A percentile compares a stretch with the other conserved stretches of the same genome.
These are phyloP conservation scores for Cudoniella acicularis DNA, from an alignment of 495 filamentous ascomycete genomes.

Conservation along the genomic window DNA sequence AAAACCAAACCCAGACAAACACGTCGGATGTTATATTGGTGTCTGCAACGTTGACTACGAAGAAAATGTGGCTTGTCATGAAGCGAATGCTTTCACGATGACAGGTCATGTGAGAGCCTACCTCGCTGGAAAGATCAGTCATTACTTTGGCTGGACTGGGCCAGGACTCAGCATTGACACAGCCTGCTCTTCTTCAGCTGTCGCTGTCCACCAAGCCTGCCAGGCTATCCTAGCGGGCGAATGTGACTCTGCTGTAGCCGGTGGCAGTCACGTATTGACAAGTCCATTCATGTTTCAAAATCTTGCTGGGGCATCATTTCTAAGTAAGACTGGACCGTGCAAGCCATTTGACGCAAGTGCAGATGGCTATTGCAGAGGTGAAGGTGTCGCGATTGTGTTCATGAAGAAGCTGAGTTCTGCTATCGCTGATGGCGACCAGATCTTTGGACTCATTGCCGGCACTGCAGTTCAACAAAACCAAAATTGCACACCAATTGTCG, in stretches of 20 bases:
- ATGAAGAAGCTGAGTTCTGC: conserved; percentile 59
- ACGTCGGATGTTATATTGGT: conserved; percentile 2
- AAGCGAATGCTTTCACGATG: conserved; percentile 26
- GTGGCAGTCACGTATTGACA: conserved; percentile 10
- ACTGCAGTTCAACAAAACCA: conserved; percentile 60
- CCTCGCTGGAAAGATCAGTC: conserved; percentile 56
- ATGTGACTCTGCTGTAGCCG: conserved; percentile 8
- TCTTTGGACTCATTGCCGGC: conserved; percentile 57
- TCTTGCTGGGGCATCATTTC: conserved; percentile 15
- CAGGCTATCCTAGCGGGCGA: conserved; percentile 6
- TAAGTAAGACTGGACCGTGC: conserved; percentile 31
- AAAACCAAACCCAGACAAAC: neutral
- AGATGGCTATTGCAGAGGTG: conserved; percentile 61
- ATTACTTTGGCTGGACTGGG: conserved; percentile 54
- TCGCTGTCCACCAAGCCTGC: conserved; percentile 10
- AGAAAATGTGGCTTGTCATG: conserved; percentile 29
- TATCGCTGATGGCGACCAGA: conserved; percentile 50
- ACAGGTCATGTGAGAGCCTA: conserved; percentile 46
- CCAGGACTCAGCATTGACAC: conserved; percentile 74
- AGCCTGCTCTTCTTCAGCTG: conserved; percentile 74
- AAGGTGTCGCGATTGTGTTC: conserved; percentile 56
- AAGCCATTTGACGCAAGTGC: conserved; percentile 38
- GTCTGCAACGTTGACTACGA: conserved; percentile 23
- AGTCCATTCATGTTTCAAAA: conserved; percentile 31
- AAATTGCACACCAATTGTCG: conserved; percentile 48